phyloP scores from a whole-genome alignment of 169 alveolate species.

The Plasmodium inui region DNA sequence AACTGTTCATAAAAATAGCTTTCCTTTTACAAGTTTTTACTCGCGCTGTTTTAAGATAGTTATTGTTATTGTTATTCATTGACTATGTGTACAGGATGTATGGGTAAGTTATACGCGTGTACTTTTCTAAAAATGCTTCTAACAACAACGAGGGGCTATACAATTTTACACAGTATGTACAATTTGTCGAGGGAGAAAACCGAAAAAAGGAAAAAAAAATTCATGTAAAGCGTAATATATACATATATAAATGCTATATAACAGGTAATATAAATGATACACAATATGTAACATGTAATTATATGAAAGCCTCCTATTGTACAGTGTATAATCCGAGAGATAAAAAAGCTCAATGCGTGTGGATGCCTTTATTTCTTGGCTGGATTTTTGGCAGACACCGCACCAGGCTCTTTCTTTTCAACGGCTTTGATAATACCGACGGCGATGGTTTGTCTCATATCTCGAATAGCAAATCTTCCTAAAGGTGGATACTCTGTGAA shows the following conservation, averaged over 20 bases:
- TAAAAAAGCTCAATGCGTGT: not conserved
- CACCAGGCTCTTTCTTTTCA: slow-evolving; percentile 95
- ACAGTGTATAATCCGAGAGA: not conserved
- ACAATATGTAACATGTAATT: not conserved
- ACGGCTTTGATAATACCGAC: slow-evolving; percentile 98
- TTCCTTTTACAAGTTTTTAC: not conserved
- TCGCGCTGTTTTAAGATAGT: not conserved
- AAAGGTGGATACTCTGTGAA: slow-evolving; percentile 98
- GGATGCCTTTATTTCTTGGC: slow-evolving; percentile 19
- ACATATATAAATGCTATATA: not conserved
- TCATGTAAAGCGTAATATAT: slow-evolving; percentile 5
- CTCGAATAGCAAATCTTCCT: slow-evolving; percentile 99
- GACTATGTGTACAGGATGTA: not conserved
- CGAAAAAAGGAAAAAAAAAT: not conserved
- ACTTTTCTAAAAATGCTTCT: not conserved
- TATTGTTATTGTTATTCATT: slow-evolving; percentile 1
- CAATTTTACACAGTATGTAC: not conserved
- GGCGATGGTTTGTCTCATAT: slow-evolving; percentile 99
- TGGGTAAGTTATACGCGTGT: not conserved
- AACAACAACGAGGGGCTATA: slow-evolving; percentile 13
- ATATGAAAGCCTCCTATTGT: not conserved
- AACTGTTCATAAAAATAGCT: slow-evolving; percentile 19
- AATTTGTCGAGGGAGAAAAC: not conserved
- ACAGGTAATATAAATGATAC: not conserved
- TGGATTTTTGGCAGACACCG: slow-evolving; percentile 84